These are phyloP conservation scores for Cercospora berteroae DNA, from an alignment of 2,329 filamentous ascomycete species.

Conservation along the genomic window DNA sequence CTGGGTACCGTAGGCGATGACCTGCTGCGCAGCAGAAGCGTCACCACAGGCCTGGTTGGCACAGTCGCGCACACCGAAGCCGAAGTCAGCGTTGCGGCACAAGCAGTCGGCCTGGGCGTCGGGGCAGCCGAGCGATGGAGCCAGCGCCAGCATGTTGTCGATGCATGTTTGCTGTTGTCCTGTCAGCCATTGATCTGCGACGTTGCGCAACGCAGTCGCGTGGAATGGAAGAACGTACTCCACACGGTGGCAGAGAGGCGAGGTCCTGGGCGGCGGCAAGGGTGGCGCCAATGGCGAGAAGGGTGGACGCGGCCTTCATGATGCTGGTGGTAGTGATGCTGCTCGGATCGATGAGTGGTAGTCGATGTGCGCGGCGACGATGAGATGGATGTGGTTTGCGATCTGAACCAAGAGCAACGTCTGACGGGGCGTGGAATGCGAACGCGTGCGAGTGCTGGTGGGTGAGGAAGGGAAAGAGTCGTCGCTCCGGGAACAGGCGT, in stretches of 20 bases:
- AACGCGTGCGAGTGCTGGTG: background rate
- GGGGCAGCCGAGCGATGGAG: slow-evolving; percentile 34
- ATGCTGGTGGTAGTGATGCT: slow-evolving; percentile 23
- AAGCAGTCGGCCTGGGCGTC: slow-evolving; percentile 37
- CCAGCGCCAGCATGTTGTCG: slow-evolving; percentile 39
- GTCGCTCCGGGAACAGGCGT: background rate
- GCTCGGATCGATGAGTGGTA: background rate
- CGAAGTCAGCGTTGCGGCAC: slow-evolving; percentile 39
- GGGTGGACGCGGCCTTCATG: slow-evolving; percentile 37
- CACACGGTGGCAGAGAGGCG: slow-evolving; percentile 35
- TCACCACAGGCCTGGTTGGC: slow-evolving; percentile 37
- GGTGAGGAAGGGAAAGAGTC: background rate
- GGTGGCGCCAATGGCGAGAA: slow-evolving; percentile 36
- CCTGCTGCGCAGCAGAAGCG: slow-evolving; percentile 28
- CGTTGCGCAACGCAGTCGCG: slow-evolving; percentile 4
- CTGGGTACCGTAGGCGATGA: slow-evolving; percentile 37
- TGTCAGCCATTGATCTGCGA: slow-evolving; percentile 9
- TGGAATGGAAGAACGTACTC: slow-evolving; percentile 34
- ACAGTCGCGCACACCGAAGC: slow-evolving; percentile 43
- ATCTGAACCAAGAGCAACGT: background rate
- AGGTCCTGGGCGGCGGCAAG: slow-evolving; percentile 37
- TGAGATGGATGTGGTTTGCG: background rate
- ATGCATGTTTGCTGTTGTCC: slow-evolving; percentile 37
- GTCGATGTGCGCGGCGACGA: background rate
- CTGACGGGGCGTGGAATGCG: background rate